These are phyloP conservation scores for Coffea humblotiana DNA, from an alignment of 305 asterid genomes.

Conservation along the genomic window DNA sequence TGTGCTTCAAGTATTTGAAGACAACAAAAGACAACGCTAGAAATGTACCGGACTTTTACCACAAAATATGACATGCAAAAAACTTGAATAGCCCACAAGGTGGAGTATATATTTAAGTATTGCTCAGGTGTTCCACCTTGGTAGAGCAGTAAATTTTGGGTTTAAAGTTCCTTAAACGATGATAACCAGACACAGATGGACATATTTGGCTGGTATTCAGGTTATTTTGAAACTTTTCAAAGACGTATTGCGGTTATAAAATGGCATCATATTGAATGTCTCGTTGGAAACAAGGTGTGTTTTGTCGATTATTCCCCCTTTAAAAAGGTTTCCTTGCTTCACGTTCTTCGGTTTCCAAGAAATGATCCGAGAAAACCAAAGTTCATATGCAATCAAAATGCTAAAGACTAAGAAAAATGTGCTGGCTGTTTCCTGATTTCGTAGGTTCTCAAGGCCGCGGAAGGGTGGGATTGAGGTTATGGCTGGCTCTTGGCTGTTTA, in stretches of 20 bases:
- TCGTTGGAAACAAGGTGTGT: conserved; percentile 49
- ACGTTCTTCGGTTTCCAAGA: conserved; percentile 23
- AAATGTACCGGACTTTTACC: background rate
- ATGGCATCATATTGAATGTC: conserved; percentile 30
- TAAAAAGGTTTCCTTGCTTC: conserved; percentile 20
- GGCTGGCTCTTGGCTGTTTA: conserved; percentile 51
- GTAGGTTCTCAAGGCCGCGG: conserved; percentile 18
- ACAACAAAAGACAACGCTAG: background rate
- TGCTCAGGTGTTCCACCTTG: background rate
- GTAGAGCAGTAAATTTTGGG: background rate
- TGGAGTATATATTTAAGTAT: too few relatives aligned
- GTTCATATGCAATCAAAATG: background rate
- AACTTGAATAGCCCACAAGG: too few relatives aligned
- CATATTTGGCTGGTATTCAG: background rate
- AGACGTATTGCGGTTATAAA: conserved; percentile 9
- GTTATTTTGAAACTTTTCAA: conserved; percentile 1
- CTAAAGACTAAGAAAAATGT: background rate
- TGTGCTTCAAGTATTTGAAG: background rate
- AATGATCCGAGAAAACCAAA: background rate
- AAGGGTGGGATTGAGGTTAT: conserved; percentile 22
- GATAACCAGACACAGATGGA: conserved; percentile 1
- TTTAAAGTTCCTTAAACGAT: background rate
- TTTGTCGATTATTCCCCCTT: conserved; percentile 26
- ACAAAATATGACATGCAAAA: background rate
- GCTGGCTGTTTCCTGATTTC: conserved; percentile 2